phyloP scores from a whole-genome alignment of 768 basidiomycete genomes.

The Fomitopsis pulvina region DNA sequence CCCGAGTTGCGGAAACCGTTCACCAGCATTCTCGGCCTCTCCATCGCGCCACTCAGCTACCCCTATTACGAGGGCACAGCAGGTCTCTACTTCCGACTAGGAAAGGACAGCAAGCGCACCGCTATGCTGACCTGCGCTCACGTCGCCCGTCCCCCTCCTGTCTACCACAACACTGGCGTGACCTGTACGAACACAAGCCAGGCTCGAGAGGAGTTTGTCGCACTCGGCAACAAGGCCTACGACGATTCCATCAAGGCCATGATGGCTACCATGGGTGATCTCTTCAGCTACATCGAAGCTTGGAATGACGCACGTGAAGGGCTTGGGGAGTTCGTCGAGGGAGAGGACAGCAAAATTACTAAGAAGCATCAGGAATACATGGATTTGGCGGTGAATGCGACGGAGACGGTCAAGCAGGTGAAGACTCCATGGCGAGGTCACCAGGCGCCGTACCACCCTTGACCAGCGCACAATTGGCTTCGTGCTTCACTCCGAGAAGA shows the following conservation, averaged over 20 bases:
- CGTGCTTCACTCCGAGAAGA: conserved; percentile 13
- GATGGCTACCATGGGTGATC: conserved; percentile 1
- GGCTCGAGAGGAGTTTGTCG: conserved; percentile 5
- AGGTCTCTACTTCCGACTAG: conserved; percentile 25
- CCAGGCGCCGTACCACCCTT: conserved; percentile 6
- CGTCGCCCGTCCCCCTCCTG: conserved; percentile 28
- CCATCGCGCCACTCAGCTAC: conserved; percentile 14
- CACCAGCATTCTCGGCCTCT: conserved; percentile 29
- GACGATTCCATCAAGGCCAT: conserved; percentile 7
- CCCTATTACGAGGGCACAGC: conserved; percentile 19
- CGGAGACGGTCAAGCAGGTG: background rate
- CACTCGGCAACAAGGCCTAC: conserved; percentile 7
- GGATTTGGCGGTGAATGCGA: background rate
- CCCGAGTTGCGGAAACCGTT: conserved; percentile 21
- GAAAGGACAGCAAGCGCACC: conserved; percentile 18
- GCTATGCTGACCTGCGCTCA: conserved; percentile 25
- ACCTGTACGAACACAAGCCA: background rate
- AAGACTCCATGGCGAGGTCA: too few relatives aligned
- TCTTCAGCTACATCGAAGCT: conserved; percentile 2
- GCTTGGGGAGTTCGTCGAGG: conserved; percentile 18
- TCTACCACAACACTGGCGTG: conserved; percentile 18
- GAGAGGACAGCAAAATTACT: conserved; percentile 13
- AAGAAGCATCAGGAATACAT: background rate
- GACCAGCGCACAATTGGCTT: conserved; percentile 13
- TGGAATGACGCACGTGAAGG: conserved; percentile 18